These are phyloP conservation scores for Gastrolobium villosum DNA, from an alignment of 306 rosid species.

Conservation along the genomic window DNA sequence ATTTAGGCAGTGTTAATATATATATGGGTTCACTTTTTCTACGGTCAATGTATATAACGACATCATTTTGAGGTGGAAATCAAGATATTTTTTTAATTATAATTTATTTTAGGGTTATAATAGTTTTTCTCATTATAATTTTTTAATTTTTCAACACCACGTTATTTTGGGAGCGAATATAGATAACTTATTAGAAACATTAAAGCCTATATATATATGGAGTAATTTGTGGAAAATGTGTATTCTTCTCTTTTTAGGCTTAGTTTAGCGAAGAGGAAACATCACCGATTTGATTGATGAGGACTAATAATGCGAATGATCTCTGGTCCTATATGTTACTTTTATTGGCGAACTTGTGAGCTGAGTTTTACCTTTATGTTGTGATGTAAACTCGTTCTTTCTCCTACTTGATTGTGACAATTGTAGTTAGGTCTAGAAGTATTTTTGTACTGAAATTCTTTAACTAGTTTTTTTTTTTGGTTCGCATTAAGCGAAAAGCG, in stretches of 20 bases:
- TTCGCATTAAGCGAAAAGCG: constrained; percentile 18
- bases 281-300: constrained; percentile 7
- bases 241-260: constrained; percentile 31
- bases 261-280: constrained; percentile 5
- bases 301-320: constrained; percentile 12
- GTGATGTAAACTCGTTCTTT: constrained; percentile 9
- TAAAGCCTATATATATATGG: constrained; percentile 6
- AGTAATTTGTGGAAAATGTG: constrained; percentile 16
- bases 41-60: too few species aligned
- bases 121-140: too few species aligned
- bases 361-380: constrained; percentile 37
- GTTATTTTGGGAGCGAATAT: too few species aligned
- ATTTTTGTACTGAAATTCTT: background rate
- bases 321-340: constrained; percentile 11
- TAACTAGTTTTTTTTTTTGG: background rate
- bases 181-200: too few species aligned
- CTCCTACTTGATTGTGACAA: constrained; percentile 34
- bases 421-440: constrained; percentile 23
- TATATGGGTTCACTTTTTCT: too few species aligned
- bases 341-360: constrained; percentile 14
- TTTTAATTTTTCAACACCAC: too few species aligned
- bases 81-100: too few species aligned
- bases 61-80: too few species aligned
- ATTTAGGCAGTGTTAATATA: constrained; percentile 18
- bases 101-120: too few species aligned